Conservation (phyloP, 768 basidiomycete genomes). For the Tubosaeta brunneosetosa region DNA sequence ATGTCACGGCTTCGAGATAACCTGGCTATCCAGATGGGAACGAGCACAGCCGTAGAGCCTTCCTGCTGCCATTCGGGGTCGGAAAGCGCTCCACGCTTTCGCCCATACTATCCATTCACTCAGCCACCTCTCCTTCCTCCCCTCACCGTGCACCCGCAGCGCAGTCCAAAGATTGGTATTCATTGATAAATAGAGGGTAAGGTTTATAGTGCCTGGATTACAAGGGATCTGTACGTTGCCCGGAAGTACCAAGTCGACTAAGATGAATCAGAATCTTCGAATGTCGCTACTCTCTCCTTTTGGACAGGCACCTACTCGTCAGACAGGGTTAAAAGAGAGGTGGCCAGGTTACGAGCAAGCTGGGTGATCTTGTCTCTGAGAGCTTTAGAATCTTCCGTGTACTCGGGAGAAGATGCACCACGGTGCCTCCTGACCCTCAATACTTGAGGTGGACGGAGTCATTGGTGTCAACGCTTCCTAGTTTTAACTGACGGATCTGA, state of each 20-base stretch:
- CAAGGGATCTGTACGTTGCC: no score
- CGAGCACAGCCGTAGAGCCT: no score
- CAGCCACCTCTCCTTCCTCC: no score
- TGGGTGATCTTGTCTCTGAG: slow-evolving; percentile 2
- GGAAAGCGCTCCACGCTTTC: no score
- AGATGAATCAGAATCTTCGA: neutral
- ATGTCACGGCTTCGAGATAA: no score
- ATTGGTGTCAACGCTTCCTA: neutral
- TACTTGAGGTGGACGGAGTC: neutral
- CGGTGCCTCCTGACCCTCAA: neutral
- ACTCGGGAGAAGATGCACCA: neutral
- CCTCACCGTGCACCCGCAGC: no score
- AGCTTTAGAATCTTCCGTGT: neutral
- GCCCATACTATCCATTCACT: no score
- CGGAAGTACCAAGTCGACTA: neutral
- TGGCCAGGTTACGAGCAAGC: neutral
- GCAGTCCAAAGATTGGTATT: no score
- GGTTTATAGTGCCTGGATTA: no score
- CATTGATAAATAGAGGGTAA: no score
- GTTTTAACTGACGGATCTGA: neutral
- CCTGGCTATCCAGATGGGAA: no score
- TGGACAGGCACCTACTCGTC: neutral
- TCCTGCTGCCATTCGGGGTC: no score
- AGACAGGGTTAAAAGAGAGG: neutral
- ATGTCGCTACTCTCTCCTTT: neutral